Conservation (phyloP, 805 yeast genomes). For the Peterozyma xylosa region DNA sequence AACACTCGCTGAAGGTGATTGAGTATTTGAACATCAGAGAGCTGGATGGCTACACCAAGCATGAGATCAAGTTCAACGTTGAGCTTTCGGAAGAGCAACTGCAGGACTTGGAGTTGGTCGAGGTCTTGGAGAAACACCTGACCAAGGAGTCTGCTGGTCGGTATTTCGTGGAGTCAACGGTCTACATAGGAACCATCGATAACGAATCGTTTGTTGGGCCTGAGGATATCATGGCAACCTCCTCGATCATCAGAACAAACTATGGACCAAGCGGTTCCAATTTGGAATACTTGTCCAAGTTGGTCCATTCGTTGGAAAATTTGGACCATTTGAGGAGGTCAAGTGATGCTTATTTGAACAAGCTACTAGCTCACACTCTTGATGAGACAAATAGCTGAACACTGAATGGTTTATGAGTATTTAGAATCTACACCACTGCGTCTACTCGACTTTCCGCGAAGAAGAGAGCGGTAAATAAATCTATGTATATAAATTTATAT, state of each 20-base stretch:
- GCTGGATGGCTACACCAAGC: constrained; percentile 79
- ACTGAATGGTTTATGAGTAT: too few species aligned
- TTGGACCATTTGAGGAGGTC: constrained; percentile 22
- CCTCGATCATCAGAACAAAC: constrained; percentile 45
- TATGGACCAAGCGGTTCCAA: constrained; percentile 82
- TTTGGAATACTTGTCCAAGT: constrained; percentile 54
- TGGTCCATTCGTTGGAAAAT: constrained; percentile 41
- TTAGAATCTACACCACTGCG: too few species aligned
- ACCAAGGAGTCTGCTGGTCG: constrained; percentile 28
- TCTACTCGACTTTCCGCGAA: too few species aligned
- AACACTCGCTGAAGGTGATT: constrained; percentile 50
- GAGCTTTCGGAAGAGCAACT: constrained; percentile 14
- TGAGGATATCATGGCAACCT: constrained; percentile 52
- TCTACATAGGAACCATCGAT: constrained; percentile 77
- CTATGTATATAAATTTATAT: too few species aligned
- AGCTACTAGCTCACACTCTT: neutral
- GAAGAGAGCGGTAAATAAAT: too few species aligned
- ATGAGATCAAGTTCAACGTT: constrained; percentile 57
- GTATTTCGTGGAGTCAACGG: constrained; percentile 43
- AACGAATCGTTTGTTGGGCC: constrained; percentile 86
- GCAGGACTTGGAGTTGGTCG: constrained; percentile 14
- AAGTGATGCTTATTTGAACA: constrained; percentile 34
- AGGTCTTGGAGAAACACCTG: constrained; percentile 17
- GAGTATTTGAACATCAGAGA: constrained; percentile 76
- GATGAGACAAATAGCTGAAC: too few species aligned